phyloP scores from a whole-genome alignment of 2,329 filamentous ascomycete species.

The Rugonectria rugulosa region DNA sequence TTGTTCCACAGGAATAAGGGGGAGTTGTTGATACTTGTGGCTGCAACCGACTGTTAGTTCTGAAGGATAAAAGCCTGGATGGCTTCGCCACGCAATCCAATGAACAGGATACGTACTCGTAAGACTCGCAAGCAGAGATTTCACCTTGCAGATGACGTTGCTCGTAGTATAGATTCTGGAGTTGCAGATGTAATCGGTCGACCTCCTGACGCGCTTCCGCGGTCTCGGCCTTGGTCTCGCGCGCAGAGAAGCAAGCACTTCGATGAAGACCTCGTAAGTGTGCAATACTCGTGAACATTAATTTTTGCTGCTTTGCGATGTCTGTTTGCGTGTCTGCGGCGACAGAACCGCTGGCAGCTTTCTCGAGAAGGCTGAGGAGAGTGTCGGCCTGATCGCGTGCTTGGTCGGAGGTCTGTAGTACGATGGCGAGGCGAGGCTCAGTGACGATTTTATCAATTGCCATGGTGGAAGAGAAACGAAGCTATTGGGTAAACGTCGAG shows the following conservation, averaged over 20 bases:
- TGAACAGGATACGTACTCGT: constrained; percentile 75
- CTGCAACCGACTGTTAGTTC: constrained; percentile 51
- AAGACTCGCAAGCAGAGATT: constrained; percentile 88
- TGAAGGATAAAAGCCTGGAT: neutral
- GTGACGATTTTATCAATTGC: constrained; percentile 50
- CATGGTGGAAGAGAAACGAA: constrained; percentile 36
- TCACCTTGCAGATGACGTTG: constrained; percentile 90
- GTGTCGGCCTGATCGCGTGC: constrained; percentile 75
- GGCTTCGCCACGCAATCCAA: neutral
- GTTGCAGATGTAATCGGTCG: constrained; percentile 86
- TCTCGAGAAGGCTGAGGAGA: constrained; percentile 64
- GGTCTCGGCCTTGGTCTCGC: constrained; percentile 86
- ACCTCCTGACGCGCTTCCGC: constrained; percentile 90
- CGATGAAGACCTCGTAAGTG: constrained; percentile 85
- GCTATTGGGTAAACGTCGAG: neutral
- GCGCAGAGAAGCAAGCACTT: constrained; percentile 78
- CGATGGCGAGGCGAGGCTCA: constrained; percentile 65
- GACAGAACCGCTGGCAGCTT: constrained; percentile 51
- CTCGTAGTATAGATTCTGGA: constrained; percentile 97
- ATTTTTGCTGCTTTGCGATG: constrained; percentile 79
- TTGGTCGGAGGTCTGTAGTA: constrained; percentile 75
- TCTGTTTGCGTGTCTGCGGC: constrained; percentile 61
- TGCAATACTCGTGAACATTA: constrained; percentile 79
- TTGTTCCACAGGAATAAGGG: constrained; percentile 82
- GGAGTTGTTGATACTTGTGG: constrained; percentile 87